Conservation (phyloP, 2,329 filamentous ascomycete species). For the Fusarium avenaceum region DNA sequence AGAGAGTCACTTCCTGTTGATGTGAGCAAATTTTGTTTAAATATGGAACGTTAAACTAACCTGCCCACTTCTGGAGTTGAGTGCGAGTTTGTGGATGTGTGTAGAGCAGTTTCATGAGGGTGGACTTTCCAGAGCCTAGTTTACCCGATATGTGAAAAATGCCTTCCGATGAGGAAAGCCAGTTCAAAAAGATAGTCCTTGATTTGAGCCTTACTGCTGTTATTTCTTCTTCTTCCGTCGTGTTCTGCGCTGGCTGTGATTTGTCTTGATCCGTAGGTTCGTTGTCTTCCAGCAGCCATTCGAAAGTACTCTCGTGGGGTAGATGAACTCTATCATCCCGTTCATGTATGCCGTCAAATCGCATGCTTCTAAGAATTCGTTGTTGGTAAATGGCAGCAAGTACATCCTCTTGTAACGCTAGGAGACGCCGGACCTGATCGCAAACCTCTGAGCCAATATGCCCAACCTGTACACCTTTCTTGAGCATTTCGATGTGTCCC, state of each 20-base stretch:
- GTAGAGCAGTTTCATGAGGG: background rate
- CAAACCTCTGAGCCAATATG: background rate
- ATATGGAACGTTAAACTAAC: background rate
- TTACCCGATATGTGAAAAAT: slow-evolving; percentile 5
- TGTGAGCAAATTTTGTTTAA: background rate
- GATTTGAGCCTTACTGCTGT: background rate
- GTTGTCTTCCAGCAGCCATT: background rate
- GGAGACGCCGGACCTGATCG: background rate
- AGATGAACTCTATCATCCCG: background rate
- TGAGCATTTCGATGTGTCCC: background rate
- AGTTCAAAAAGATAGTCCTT: background rate
- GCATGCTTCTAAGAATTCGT: background rate
- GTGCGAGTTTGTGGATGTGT: background rate
- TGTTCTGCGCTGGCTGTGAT: too few species aligned
- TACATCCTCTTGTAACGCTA: background rate
- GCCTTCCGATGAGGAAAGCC: background rate
- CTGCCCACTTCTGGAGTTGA: background rate
- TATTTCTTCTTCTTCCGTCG: background rate
- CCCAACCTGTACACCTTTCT: background rate
- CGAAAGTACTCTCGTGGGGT: slow-evolving; percentile 1
- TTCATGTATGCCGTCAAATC: background rate
- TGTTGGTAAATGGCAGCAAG: background rate
- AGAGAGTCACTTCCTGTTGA: background rate
- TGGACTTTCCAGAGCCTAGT: slow-evolving; percentile 2
- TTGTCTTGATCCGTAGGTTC: background rate